phyloP scores from a whole-genome alignment of 441 rosid genomes.

The Gossypium lobatum region DNA sequence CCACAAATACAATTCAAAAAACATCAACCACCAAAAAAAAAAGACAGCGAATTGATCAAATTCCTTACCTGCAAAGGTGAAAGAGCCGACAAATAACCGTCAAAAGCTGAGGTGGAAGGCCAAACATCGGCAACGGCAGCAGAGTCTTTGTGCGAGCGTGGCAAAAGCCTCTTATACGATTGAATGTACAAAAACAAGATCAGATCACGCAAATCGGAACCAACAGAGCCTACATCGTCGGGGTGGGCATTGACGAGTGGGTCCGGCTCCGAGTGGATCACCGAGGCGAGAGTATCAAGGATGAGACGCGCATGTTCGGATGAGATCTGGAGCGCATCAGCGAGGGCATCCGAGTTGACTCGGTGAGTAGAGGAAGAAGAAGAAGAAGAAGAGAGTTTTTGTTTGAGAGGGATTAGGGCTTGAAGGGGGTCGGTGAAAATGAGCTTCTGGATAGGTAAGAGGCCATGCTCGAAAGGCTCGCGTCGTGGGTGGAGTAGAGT shows the following conservation, averaged over 20 bases:
- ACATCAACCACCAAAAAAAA: neutral
- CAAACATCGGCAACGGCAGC: slow-evolving; percentile 95
- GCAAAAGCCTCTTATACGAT: slow-evolving; percentile 81
- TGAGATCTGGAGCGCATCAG: slow-evolving; percentile 87
- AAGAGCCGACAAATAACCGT: slow-evolving; percentile 80
- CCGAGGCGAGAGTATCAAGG: slow-evolving; percentile 75
- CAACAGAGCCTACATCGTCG: slow-evolving; percentile 50
- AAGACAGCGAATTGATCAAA: slow-evolving; percentile 1
- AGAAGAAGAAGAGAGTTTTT: slow-evolving; percentile 27
- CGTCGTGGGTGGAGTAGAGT: slow-evolving; percentile 71
- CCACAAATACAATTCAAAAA: neutral
- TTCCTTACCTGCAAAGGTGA: slow-evolving; percentile 86
- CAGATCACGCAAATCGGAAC: slow-evolving; percentile 86
- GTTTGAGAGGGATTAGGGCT: slow-evolving; percentile 66
- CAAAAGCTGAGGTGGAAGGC: slow-evolving; percentile 99
- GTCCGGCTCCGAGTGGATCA: slow-evolving; percentile 71
- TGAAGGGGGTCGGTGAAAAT: slow-evolving; percentile 80
- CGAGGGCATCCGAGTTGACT: slow-evolving; percentile 51
- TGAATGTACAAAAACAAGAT: slow-evolving; percentile 79
- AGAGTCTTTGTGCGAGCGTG: slow-evolving; percentile 87
- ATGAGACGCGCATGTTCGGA: slow-evolving; percentile 77
- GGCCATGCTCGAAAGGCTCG: slow-evolving; percentile 90
- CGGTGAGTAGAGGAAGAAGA: slow-evolving; percentile 43
- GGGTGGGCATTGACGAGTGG: slow-evolving; percentile 52
- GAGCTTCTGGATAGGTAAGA: slow-evolving; percentile 88